Evolutionary conservation across 1,139 yeast genomes (phyloP), one percentile per base, ranked within the genome.

Genomic region (Hyphopichia wangnamkhiaoensis): DNA sequence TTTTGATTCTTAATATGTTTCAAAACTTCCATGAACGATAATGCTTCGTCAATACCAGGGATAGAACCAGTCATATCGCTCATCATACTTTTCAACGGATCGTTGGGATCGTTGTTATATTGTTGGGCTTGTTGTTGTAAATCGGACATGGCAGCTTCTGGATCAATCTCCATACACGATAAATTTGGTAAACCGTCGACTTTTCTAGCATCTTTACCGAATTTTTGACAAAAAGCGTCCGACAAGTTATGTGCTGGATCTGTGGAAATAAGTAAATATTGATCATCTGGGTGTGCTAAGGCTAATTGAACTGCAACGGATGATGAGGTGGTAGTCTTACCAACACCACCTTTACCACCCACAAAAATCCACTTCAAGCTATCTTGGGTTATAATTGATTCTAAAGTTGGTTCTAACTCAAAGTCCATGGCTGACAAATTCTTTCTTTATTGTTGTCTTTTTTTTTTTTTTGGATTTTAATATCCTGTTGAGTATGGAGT

Each of bases 261-360:
- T 0, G 98, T 93, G 21, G 98, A 91, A 53, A 93, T 93, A 55
- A 93, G 72, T 45, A 93, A 72, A 49, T 90, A 95, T 54, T 86
- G 83, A 49, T 88, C 91, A 23, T 79, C 61, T 38, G 94, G 93
- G 58, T 88, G 84, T 41, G 87, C 82, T 43, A 89, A 69, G 2
- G 94, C 93, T 58, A 85, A 71, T 65, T 93, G 98, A 44, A 91
- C 87, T 20, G 98, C 96, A 50, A 93, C 78, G 17, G 98, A 90
- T 37, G 96, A 91, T 1, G 98, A 91, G 3, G 97, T 88, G 33
- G 98, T 93, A 50, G 98, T 93, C 63, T 93, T 93, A 52, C 98
- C 98, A 29, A 93, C 98, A 65, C 98, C 98, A 61, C 98, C 98
- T 72, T 93, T 93, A 54, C 98, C 98, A 46, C 98, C 98, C 31